Base-by-base conservation (phyloP, 768 basidiomycete species). In the Auricularia auricula-judae region DNA sequence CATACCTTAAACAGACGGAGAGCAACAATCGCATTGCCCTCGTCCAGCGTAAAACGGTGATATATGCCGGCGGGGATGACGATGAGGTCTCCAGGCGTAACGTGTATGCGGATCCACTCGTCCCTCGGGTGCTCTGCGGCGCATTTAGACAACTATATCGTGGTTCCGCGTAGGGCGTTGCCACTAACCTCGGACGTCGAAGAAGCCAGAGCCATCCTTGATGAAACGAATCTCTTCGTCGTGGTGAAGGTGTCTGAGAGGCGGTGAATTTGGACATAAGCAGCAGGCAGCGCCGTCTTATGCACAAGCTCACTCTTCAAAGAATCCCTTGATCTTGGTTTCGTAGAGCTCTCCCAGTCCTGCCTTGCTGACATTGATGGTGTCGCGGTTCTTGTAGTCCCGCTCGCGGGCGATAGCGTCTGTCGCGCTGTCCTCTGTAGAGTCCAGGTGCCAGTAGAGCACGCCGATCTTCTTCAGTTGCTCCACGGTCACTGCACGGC, bases 181-280 rank as follows among this genome's bases (percentile, higher is more conserved):
- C 16, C 33, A 70, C 85, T 64, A 68, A 91, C 91, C 91, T 65
- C 93, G 82, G 47, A 98, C 84, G 69, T 98, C 95, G 72, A 97
- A 98, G 80, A 86, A 98, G 0, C 93, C 94, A 43, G 84, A 85
- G n/a, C 95, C 95, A 0, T 82, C 79, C 47, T 93, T 80, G 69
- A 95, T 85, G 70, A 91, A 98, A 7, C 94, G 81, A 71, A 95
- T 96, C 75, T 98, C 94, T 71, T 98, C 94, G 70, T 97, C 94
- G 74, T 97, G 93, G 70, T 97, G 95, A 80, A 98, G 82, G 70
- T 97, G 93, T 70, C 91, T 91, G 68, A 34, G 36, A 23, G 39
- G 47, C 21, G 18, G 21, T 8, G 23, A 44, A 23, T 3, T 0
- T 3, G 33, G 34, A 62, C 12, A 33, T 62, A 16, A 42, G 39